phyloP scores from a whole-genome alignment of 1,284 basidiomycete genomes.

The Peniophora sp. region DNA sequence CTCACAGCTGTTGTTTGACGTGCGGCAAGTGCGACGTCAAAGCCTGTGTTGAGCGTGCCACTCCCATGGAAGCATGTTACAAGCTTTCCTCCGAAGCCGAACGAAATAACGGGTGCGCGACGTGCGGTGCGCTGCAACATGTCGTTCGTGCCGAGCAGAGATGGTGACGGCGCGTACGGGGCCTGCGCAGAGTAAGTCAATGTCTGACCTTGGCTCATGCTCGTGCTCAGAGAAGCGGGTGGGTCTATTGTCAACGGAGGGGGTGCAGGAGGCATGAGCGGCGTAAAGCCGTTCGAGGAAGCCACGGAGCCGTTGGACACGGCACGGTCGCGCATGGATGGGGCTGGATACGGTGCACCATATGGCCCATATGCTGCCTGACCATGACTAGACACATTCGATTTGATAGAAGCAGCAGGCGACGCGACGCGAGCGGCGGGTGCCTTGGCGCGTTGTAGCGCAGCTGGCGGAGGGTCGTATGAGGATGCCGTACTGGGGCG shows the following conservation, averaged over 20 bases:
- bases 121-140: slow-evolving; percentile 69
- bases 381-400: slow-evolving; percentile 4
- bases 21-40: slow-evolving; percentile 70
- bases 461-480: not conserved
- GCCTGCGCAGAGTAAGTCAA: slow-evolving; percentile 32
- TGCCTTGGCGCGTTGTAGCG: not conserved
- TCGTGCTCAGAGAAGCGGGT: not conserved
- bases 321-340: slow-evolving; percentile 28
- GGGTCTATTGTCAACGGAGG: slow-evolving; percentile 6
- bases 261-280: slow-evolving; percentile 12
- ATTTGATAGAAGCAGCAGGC: slow-evolving; percentile 7
- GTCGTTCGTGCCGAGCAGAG: slow-evolving; percentile 75
- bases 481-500: not conserved
- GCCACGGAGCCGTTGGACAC: slow-evolving; percentile 41
- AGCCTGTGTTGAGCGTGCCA: slow-evolving; percentile 58
- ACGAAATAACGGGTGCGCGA: slow-evolving; percentile 74
- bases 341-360: slow-evolving; percentile 3
- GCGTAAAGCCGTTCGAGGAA: slow-evolving; percentile 8
- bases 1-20: slow-evolving; percentile 64
- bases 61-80: slow-evolving; percentile 81
- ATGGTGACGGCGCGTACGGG: slow-evolving; percentile 68
- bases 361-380: slow-evolving; percentile 16
- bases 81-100: slow-evolving; percentile 85
- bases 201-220: slow-evolving; percentile 26
- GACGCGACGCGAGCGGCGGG: not conserved